phyloP scores from a whole-genome alignment of 371 early-diverging fungal species.

The Choanephora cucurbitarum region DNA sequence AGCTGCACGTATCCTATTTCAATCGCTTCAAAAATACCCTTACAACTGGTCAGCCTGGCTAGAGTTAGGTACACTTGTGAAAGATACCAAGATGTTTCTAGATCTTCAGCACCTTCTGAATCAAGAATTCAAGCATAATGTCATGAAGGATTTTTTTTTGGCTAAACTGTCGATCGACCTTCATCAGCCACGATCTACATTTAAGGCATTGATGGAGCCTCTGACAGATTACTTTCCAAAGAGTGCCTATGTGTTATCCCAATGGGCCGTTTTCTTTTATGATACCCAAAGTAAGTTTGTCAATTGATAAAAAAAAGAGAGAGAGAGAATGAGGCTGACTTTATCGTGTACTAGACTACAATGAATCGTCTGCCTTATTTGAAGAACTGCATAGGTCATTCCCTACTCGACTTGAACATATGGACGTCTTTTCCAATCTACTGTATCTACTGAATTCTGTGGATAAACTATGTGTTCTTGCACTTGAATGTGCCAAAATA shows the following conservation, averaged over 20 bases:
- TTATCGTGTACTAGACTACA: slow-evolving; percentile 55
- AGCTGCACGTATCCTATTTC: slow-evolving; percentile 63
- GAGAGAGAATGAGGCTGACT: not conserved
- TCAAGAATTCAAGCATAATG: slow-evolving; percentile 31
- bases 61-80: slow-evolving; percentile 64
- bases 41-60: slow-evolving; percentile 95
- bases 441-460: slow-evolving; percentile 79
- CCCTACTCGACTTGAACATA: slow-evolving; percentile 80
- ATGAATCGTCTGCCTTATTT: slow-evolving; percentile 69
- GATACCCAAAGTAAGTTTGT: slow-evolving; percentile 39
- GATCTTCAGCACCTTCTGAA: slow-evolving; percentile 31
- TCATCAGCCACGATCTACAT: slow-evolving; percentile 23
- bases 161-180: slow-evolving; percentile 54
- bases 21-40: slow-evolving; percentile 70
- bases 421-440: slow-evolving; percentile 90
- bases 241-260: slow-evolving; percentile 63
- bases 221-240: slow-evolving; percentile 44
- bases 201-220: slow-evolving; percentile 32
- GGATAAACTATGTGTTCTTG: slow-evolving; percentile 76
- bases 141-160: slow-evolving; percentile 66
- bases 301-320: not conserved
- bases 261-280: slow-evolving; percentile 56
- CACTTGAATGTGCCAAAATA: slow-evolving; percentile 70
- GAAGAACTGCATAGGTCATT: slow-evolving; percentile 65
- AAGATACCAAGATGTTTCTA: slow-evolving; percentile 27